Conservation (phyloP, 208 protist species). For the Lotmaria passim region DNA sequence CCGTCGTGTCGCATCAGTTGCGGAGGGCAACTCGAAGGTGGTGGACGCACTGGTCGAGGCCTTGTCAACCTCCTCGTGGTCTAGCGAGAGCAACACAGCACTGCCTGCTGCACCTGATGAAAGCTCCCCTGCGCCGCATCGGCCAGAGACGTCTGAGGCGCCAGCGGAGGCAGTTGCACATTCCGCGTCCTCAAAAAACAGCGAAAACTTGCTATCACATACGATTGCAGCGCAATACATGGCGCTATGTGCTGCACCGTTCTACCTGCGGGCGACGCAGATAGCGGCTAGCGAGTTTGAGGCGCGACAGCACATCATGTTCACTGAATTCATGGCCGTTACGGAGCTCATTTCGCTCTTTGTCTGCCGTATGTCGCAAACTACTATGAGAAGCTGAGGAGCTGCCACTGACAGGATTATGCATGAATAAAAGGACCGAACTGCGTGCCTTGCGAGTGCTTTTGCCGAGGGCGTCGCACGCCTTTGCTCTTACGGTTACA, state of each 20-base stretch:
- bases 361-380: slow-evolving; percentile 26
- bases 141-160: not conserved
- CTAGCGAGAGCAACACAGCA: slow-evolving; percentile 20
- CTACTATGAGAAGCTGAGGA: slow-evolving; percentile 2
- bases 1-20: not conserved
- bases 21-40: slow-evolving; percentile 2
- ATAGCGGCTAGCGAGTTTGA: slow-evolving; percentile 32
- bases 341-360: slow-evolving; percentile 33
- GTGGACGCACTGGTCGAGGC: slow-evolving; percentile 53
- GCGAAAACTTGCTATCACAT: not conserved
- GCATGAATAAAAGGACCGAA: too few relatives aligned
- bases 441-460: too few relatives aligned
- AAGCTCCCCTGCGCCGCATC: not conserved
- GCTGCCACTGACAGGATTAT: too few relatives aligned
- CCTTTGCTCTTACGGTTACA: too few relatives aligned
- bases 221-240: not conserved
- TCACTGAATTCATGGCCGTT: slow-evolving; percentile 20
- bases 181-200: not conserved
- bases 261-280: slow-evolving; percentile 23
- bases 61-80: slow-evolving; percentile 79
- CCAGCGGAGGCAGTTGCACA: not conserved
- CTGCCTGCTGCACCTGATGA: not conserved
- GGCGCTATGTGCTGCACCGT: not conserved
- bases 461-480: too few relatives aligned
- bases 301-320: slow-evolving; percentile 28